phyloP scores from a whole-genome alignment of 176 grass and related monocot genomes.

The Secale cereale region DNA sequence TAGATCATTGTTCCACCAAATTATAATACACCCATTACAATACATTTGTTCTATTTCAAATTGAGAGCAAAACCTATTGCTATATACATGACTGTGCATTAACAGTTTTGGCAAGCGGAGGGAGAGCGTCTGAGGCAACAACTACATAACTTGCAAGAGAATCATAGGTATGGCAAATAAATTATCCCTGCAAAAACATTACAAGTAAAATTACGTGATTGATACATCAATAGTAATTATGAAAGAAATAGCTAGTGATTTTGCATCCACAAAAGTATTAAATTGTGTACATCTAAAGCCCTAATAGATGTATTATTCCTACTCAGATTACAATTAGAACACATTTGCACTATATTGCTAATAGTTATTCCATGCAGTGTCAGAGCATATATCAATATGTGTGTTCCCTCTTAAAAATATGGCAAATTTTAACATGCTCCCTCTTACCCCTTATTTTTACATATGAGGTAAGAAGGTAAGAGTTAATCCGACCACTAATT shows the following conservation, averaged over 20 bases:
- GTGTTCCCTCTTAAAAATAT: too few relatives aligned
- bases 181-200: neutral
- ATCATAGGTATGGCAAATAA: slow-evolving; percentile 37
- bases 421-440: too few relatives aligned
- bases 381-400: neutral
- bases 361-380: too few relatives aligned
- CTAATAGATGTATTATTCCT: neutral
- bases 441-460: too few relatives aligned
- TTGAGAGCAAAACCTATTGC: neutral
- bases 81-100: neutral
- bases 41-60: neutral
- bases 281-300: neutral
- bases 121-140: slow-evolving; percentile 57
- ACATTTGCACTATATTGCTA: neutral
- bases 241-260: neutral
- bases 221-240: neutral
- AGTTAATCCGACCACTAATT: too few relatives aligned
- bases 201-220: neutral
- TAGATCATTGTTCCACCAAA: neutral
- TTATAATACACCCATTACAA: too few relatives aligned
- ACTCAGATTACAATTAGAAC: neutral
- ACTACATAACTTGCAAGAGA: slow-evolving; percentile 67
- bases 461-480: too few relatives aligned
- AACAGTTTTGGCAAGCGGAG: slow-evolving; percentile 65
- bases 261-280: neutral